phyloP scores from a whole-genome alignment of 768 basidiomycete genomes.

The Rossbeevera mucosa region DNA sequence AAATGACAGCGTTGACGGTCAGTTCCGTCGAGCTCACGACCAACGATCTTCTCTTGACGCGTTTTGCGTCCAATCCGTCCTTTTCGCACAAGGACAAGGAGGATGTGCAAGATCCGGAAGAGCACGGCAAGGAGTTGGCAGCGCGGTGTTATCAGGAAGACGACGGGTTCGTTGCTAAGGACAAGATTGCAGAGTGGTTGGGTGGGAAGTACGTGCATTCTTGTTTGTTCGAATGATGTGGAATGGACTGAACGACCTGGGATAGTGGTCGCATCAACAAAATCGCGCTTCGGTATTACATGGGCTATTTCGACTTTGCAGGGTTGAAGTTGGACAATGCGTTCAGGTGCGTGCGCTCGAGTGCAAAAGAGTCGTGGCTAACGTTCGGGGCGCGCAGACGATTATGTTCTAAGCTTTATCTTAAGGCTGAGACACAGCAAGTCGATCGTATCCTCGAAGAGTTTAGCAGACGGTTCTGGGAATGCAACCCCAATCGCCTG shows the following conservation, averaged over 20 bases:
- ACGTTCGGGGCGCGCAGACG: slow-evolving; percentile 42
- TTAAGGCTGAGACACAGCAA: slow-evolving; percentile 97
- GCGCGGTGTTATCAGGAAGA: slow-evolving; percentile 82
- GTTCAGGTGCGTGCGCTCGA: slow-evolving; percentile 58
- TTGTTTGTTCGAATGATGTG: neutral
- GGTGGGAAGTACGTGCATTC: slow-evolving; percentile 76
- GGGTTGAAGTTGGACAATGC: slow-evolving; percentile 80
- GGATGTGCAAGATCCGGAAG: slow-evolving; percentile 56
- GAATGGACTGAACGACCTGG: neutral
- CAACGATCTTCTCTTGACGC: slow-evolving; percentile 44
- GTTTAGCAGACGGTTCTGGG: slow-evolving; percentile 87
- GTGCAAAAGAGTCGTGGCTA: neutral
- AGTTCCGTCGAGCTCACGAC: slow-evolving; percentile 53
- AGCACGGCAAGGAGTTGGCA: slow-evolving; percentile 68
- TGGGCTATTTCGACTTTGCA: slow-evolving; percentile 85
- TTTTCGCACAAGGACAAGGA: slow-evolving; percentile 47
- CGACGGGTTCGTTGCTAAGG: slow-evolving; percentile 67
- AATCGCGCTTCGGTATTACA: slow-evolving; percentile 70
- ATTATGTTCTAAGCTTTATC: slow-evolving; percentile 84
- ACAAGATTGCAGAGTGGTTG: slow-evolving; percentile 96
- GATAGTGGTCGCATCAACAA: slow-evolving; percentile 72
- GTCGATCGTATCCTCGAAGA: slow-evolving; percentile 93
- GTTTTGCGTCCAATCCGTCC: slow-evolving; percentile 38
- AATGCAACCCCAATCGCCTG: slow-evolving; percentile 78
- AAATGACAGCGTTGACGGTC: slow-evolving; percentile 23